Percentiles rank a stretch among this genome's conserved stretches.
These are phyloP conservation scores for Coemansia sp. DNA, from an alignment of 192 early-diverging fungal genomes.

Conservation along the genomic window DNA sequence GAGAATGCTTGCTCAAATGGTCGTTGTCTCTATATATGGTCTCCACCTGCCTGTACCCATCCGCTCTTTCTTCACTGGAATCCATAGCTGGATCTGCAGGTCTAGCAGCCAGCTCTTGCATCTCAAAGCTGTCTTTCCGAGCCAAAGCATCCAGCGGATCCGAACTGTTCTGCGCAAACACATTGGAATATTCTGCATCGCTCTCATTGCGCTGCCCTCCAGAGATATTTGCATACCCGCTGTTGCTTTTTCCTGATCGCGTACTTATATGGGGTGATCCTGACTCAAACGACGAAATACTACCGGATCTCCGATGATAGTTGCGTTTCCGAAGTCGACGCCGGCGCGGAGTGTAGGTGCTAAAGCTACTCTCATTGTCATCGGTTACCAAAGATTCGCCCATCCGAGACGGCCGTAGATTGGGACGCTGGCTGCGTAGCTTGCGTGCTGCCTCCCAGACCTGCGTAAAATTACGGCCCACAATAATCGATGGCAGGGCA, in stretches of 20 bases:
- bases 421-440: conserved; percentile 27
- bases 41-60: conserved; percentile 10
- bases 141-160: conserved; percentile 44
- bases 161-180: too few species aligned
- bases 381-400: conserved; percentile 30
- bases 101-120: conserved; percentile 38
- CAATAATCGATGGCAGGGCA: conserved; percentile 80
- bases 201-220: conserved; percentile 15
- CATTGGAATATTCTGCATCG: too few species aligned
- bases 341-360: conserved; percentile 18
- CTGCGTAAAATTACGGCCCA: conserved; percentile 77
- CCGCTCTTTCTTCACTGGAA: not conserved
- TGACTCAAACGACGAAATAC: conserved; percentile 46
- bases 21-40: conserved; percentile 1
- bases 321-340: conserved; percentile 11
- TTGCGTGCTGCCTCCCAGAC: conserved; percentile 71
- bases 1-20: not conserved
- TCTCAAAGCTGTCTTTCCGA: conserved; percentile 53
- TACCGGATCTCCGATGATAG: conserved; percentile 19
- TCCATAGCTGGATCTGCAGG: conserved; percentile 5
- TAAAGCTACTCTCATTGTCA: conserved; percentile 11
- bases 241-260: conserved; percentile 13
- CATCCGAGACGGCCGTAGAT: conserved; percentile 12
- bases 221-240: conserved; percentile 33
- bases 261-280: conserved; percentile 4